phyloP scores from a whole-genome alignment of 768 basidiomycete species.

The Tulasnella sp. region DNA sequence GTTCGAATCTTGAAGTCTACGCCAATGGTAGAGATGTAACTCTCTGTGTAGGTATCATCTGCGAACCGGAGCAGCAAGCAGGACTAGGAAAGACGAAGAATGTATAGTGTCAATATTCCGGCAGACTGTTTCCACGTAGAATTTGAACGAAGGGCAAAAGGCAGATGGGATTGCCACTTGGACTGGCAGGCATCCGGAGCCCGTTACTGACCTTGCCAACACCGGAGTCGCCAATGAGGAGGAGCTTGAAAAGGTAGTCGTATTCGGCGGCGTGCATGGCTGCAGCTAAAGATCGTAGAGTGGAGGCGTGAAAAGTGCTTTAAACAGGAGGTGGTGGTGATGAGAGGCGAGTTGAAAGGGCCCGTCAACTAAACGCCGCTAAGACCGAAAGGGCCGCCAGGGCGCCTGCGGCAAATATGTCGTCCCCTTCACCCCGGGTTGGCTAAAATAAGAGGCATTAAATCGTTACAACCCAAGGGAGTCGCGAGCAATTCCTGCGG shows the following conservation, averaged over 20 bases:
- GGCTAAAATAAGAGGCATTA: background rate
- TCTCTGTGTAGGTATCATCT: conserved; percentile 96
- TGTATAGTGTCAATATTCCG: background rate
- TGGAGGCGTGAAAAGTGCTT: background rate
- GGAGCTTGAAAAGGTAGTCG: conserved; percentile 93
- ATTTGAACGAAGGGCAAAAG: background rate
- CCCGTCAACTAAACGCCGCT: background rate
- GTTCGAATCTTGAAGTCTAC: conserved; percentile 99
- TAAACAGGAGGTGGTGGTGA: background rate
- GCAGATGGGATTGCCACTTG: background rate
- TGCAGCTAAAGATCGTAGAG: background rate
- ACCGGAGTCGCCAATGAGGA: conserved; percentile 92
- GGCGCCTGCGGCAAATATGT: conserved; percentile 1
- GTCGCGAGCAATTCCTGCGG: too few species aligned
- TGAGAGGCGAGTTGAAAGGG: background rate
- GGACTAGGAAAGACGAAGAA: conserved; percentile 48
- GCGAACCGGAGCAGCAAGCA: conserved; percentile 86
- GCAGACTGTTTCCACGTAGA: background rate
- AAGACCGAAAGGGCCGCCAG: background rate
- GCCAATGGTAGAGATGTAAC: conserved; percentile 95
- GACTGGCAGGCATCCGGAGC: conserved; percentile 22
- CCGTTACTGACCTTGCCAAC: conserved; percentile 67
- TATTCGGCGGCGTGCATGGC: conserved; percentile 86
- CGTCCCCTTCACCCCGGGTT: background rate
- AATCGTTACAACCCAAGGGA: too few species aligned